Evolutionary conservation across 202 grass and related monocot genomes (phyloP), one percentile per base, ranked within the genome.

Genomic region (Schoenoplectus tabernaemontani): DNA sequence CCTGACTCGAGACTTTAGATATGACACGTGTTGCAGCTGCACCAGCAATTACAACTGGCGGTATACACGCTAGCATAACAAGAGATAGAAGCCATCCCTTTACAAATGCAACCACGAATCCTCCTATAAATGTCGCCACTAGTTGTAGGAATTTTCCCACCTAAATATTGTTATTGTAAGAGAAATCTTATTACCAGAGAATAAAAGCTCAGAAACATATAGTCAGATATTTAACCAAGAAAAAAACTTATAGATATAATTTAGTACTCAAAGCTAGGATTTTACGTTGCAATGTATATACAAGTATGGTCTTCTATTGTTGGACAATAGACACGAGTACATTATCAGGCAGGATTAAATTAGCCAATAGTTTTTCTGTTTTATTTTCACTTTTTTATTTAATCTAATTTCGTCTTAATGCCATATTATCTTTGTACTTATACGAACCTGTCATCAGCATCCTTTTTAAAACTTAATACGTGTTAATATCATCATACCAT

Each of bases 1-100:
- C 85, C 26, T 77, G 83, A 32, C 41, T 91, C 65, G 80, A 87
- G 9, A 85, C 41, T 59, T 68, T 91, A 17, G 80, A 76, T 76
- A 91, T 83, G 30, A 83, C 64, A 37, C 53, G 76, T 9, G 86
- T 81, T 64, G 82, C 76, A 23, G 61, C 51, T 64, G 76, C 89
- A 73, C 80, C 86, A 53, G 76, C 80, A 76, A 86, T 26, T 59
- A 86, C 56, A 2, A 87, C 68, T 47, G 80, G 85, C 19, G 85
- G 85, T 68, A 91, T 87, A 70, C 64, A 47, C n/a, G 89, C 79
- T 11, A 87, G n/a, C 83, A 87, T 61, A 37, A 88, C 80, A 41
- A 78, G 86, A 48, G 89, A 83, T 19, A 88, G 77, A 81, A 88
- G 83, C 89, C 83, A 91, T n/a, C 89, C 89, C 69, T 69, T 83